Percentiles rank a stretch among this genome's conserved stretches.
These are phyloP conservation scores for Salix koriyanagi DNA, from an alignment of 345 rosid genomes.

Conservation along the genomic window DNA sequence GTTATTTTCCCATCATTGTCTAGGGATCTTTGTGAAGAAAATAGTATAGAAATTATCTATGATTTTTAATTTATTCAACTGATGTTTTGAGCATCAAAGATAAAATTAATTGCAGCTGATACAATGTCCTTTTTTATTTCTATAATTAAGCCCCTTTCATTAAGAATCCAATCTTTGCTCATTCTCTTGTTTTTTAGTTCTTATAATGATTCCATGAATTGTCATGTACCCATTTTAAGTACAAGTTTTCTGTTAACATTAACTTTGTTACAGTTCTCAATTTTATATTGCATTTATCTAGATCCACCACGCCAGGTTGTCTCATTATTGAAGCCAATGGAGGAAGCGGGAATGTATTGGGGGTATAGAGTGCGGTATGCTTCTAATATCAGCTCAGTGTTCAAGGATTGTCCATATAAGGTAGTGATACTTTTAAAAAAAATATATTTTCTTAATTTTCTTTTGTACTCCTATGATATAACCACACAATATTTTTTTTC, in stretches of 20 bases:
- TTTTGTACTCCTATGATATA: neutral
- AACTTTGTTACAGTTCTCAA: conserved; percentile 2
- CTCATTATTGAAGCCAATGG: conserved; percentile 63
- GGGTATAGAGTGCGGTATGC: conserved; percentile 93
- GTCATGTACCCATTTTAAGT: neutral
- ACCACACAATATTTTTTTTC: neutral
- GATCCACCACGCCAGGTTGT: conserved; percentile 63
- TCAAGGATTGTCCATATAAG: conserved; percentile 56
- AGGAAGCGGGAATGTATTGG: conserved; percentile 79
- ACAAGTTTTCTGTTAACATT: neutral
- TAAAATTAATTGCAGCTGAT: neutral
- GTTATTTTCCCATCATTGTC: neutral
- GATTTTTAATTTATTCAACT: neutral
- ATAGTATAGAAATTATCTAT: too few relatives aligned
- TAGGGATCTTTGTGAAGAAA: neutral
- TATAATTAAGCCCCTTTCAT: neutral
- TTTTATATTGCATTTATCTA: conserved; percentile 40
- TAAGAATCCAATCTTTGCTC: neutral
- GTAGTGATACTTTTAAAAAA: conserved; percentile 26
- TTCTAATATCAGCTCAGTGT: conserved; percentile 59
- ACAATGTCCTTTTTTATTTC: neutral
- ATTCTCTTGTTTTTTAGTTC: neutral
- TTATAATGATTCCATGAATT: neutral
- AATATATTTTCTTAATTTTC: neutral
- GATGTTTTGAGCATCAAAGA: neutral